Conservation (phyloP, 148 eudicot species). For the Arctostaphylos glauca region DNA sequence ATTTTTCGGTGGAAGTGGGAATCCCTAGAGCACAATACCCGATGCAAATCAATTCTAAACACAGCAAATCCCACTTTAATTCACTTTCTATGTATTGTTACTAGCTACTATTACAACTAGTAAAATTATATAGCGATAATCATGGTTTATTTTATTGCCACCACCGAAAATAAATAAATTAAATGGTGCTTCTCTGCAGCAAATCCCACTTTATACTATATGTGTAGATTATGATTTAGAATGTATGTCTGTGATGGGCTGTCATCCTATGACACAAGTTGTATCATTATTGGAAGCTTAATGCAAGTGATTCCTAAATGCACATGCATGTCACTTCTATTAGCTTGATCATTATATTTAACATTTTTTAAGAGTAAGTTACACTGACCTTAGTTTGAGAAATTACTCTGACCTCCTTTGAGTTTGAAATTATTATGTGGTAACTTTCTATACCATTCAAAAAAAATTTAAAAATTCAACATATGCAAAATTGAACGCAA, state of each 20-base stretch:
- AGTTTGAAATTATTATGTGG: no score
- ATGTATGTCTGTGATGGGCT: constrained; percentile 15
- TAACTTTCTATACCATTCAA: no score
- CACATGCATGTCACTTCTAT: not conserved
- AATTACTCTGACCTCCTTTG: no score
- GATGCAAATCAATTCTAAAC: constrained; percentile 8
- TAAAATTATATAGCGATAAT: constrained; percentile 8
- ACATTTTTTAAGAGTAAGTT: not conserved
- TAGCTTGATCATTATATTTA: not conserved
- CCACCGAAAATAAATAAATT: not conserved
- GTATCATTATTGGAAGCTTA: constrained; percentile 3
- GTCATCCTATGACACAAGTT: constrained; percentile 15
- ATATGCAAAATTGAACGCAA: no score
- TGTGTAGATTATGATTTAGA: constrained; percentile 18
- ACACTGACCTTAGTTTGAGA: no score
- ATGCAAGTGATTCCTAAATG: not conserved
- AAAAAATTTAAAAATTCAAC: no score
- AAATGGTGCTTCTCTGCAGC: constrained; percentile 1
- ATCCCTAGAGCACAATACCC: constrained; percentile 17
- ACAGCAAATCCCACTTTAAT: constrained; percentile 43
- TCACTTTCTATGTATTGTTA: constrained; percentile 22
- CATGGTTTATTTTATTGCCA: not conserved
- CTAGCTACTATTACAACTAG: not conserved
- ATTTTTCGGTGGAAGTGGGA: not conserved
- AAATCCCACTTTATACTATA: not conserved